phyloP scores from a whole-genome alignment of 768 basidiomycete genomes.

The Neoboletus magnificus region DNA sequence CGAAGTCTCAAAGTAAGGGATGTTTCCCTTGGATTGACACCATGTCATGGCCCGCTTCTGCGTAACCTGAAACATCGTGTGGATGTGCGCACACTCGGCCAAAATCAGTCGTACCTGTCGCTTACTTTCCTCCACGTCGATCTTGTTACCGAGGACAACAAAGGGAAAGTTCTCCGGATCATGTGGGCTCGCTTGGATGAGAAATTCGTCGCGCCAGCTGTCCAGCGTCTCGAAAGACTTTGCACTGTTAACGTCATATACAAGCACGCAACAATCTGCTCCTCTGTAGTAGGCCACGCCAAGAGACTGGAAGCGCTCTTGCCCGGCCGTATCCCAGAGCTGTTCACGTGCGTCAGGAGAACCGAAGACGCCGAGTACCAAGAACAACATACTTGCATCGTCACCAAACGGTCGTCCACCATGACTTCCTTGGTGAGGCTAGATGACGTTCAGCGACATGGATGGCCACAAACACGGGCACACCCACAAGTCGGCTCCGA shows the following conservation, averaged over 20 bases:
- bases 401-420: conserved; percentile 96
- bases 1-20: conserved; percentile 99
- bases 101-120: conserved; percentile 64
- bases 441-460: conserved; percentile 9
- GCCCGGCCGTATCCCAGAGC: conserved; percentile 99
- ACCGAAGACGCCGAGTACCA: neutral
- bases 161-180: conserved; percentile 99
- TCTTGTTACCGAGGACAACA: conserved; percentile 99
- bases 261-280: conserved; percentile 97
- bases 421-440: conserved; percentile 98
- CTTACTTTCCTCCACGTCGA: conserved; percentile 98
- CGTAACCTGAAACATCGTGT: conserved; percentile 61
- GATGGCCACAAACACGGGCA: conserved; percentile 7
- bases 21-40: conserved; percentile 99
- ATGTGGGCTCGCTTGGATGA: conserved; percentile 97
- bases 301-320: conserved; percentile 98
- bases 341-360: conserved; percentile 32
- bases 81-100: neutral
- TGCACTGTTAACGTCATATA: conserved; percentile 97
- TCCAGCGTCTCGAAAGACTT: conserved; percentile 99
- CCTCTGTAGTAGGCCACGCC: conserved; percentile 99
- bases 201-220: conserved; percentile 99
- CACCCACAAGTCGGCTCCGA: conserved; percentile 92
- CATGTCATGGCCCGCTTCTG: conserved; percentile 99
- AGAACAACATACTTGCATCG: conserved; percentile 80